Evolutionary conservation across 768 basidiomycete species (phyloP).

Genomic region (Rhizopogon vulgaris): DNA sequence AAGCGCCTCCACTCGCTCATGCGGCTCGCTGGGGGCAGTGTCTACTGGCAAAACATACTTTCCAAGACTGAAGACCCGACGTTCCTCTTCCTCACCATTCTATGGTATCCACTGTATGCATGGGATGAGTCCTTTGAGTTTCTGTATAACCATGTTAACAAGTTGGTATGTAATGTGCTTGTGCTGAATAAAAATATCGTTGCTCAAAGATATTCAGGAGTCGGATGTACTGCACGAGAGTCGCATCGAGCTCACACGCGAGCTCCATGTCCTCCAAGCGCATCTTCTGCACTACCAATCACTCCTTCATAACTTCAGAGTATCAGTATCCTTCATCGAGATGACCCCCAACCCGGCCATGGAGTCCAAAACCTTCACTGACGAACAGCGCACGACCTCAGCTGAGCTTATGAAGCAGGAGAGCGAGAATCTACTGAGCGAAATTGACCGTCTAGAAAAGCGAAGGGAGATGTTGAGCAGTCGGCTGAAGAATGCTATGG

Average conservation of each 20-base stretch:
- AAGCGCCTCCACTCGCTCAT: constrained; percentile 22
- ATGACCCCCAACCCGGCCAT: constrained; percentile 46
- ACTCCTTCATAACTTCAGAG: constrained; percentile 47
- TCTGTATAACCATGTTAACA: constrained; percentile 44
- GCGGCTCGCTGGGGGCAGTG: constrained; percentile 23
- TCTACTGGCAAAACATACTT: constrained; percentile 26
- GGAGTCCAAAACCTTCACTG: constrained; percentile 18
- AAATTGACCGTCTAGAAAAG: constrained; percentile 42
- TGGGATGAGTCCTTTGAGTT: constrained; percentile 57
- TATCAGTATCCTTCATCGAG: constrained; percentile 43
- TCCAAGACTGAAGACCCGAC: constrained; percentile 38
- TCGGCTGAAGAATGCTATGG: constrained; percentile 20
- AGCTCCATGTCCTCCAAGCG: constrained; percentile 51
- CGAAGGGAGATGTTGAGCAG: constrained; percentile 23
- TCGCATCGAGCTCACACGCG: constrained; percentile 40
- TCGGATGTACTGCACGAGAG: constrained; percentile 33
- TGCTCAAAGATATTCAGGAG: constrained; percentile 31
- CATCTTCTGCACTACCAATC: constrained; percentile 51
- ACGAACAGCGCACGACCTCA: constrained; percentile 12
- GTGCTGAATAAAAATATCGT: not conserved
- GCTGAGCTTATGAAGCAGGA: constrained; percentile 37
- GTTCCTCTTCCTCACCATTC: constrained; percentile 43
- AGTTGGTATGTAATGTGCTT: constrained; percentile 34
- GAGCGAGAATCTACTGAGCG: constrained; percentile 39
- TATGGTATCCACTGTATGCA: constrained; percentile 58